A percentile compares a stretch with the other conserved stretches of the same genome.
These are phyloP conservation scores for Chamaecrista fasciculata DNA, from an alignment of 306 rosid species.

Conservation along the genomic window DNA sequence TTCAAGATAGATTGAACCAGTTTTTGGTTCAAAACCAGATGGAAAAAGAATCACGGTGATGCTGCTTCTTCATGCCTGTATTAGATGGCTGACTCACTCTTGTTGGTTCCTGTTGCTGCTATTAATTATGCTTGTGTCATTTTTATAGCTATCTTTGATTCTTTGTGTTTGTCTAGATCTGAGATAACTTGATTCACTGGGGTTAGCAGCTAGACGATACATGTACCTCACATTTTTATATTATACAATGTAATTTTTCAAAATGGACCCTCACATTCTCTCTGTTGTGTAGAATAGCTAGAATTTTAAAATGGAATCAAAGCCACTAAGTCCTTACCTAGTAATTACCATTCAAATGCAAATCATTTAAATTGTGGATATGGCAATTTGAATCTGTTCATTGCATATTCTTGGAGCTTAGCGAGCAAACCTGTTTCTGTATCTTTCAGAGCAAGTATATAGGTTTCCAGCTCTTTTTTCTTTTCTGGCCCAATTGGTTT, in stretches of 20 bases:
- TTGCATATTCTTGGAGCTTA: constrained; percentile 3
- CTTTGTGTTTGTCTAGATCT: background rate
- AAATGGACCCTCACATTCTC: background rate
- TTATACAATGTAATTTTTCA: background rate
- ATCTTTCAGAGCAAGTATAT: background rate
- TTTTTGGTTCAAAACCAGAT: too few relatives aligned
- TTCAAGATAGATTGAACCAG: too few relatives aligned
- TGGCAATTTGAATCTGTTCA: background rate
- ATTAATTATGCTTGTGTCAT: background rate
- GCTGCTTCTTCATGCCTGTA: too few relatives aligned
- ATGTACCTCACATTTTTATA: background rate
- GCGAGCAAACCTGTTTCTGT: background rate
- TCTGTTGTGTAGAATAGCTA: background rate
- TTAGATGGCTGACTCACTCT: too few relatives aligned
- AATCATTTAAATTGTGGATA: background rate
- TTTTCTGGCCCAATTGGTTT: background rate
- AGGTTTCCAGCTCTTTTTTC: background rate
- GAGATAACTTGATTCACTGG: background rate
- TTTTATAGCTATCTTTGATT: background rate
- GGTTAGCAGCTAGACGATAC: background rate
- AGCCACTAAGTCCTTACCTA: background rate
- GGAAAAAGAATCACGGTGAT: too few relatives aligned
- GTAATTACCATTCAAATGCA: background rate
- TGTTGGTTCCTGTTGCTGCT: background rate
- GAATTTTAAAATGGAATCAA: background rate